A percentile compares a stretch with the other conserved stretches of the same genome.
phyloP scores from a whole-genome alignment of 1,284 basidiomycete genomes.

The Papiliotrema nemorosa region DNA sequence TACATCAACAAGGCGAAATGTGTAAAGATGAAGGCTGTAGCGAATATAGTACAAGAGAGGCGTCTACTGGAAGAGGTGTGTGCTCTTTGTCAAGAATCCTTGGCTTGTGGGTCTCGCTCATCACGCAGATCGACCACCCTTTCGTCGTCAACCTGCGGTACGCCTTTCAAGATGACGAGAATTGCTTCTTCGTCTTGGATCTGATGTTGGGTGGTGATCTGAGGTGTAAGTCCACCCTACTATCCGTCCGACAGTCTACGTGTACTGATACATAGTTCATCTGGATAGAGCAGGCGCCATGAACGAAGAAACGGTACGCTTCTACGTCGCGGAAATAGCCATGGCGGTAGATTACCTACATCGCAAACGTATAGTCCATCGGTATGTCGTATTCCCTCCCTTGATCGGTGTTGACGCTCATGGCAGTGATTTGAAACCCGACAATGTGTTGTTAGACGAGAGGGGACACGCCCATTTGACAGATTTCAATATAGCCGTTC shows the following conservation, averaged over 20 bases:
- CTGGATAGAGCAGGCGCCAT: constrained; percentile 74
- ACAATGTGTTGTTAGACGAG: constrained; percentile 91
- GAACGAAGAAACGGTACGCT: constrained; percentile 75
- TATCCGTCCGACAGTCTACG: neutral
- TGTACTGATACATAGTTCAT: constrained; percentile 61
- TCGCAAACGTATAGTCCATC: constrained; percentile 85
- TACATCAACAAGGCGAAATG: constrained; percentile 99
- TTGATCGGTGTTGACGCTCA: neutral
- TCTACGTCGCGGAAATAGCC: constrained; percentile 86
- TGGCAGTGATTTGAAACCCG: constrained; percentile 85
- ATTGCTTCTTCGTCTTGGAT: constrained; percentile 96
- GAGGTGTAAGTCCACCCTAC: constrained; percentile 62
- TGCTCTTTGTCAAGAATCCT: constrained; percentile 3
- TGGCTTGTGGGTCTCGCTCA: neutral
- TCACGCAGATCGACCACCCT: constrained; percentile 80
- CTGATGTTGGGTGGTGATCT: constrained; percentile 95
- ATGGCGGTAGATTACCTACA: constrained; percentile 86
- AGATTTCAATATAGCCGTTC: constrained; percentile 97
- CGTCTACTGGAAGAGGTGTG: constrained; percentile 83
- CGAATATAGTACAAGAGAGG: constrained; percentile 94
- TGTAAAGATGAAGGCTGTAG: constrained; percentile 95
- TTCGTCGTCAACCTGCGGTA: constrained; percentile 93
- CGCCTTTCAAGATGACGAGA: constrained; percentile 96
- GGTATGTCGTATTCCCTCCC: constrained; percentile 55
- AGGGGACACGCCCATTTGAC: constrained; percentile 93